phyloP scores from a whole-genome alignment of 495 filamentous ascomycete genomes.

The Terfezia boudieri region DNA sequence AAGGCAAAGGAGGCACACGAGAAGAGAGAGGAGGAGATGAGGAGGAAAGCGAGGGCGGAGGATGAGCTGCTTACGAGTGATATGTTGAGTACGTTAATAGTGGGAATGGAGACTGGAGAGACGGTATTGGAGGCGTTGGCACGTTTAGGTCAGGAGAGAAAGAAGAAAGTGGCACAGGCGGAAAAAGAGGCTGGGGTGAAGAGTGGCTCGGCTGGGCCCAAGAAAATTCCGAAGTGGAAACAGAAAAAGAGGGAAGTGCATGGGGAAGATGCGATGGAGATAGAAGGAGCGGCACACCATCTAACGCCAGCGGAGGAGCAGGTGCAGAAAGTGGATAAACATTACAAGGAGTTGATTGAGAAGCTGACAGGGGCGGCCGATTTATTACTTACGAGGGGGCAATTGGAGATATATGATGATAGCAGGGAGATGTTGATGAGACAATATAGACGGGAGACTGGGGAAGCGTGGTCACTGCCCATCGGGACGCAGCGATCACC shows the following conservation, averaged over 20 bases:
- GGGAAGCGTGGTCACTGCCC: conserved; percentile 45
- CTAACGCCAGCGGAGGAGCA: conserved; percentile 15
- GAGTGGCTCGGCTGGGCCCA: conserved; percentile 22
- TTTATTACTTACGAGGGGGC: conserved; percentile 54
- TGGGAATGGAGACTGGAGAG: conserved; percentile 55
- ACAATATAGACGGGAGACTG: conserved; percentile 68
- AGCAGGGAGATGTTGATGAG: conserved; percentile 67
- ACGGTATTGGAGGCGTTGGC: conserved; percentile 75
- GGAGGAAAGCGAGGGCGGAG: conserved; percentile 42
- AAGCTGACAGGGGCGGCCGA: conserved; percentile 75
- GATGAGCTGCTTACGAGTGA: conserved; percentile 58
- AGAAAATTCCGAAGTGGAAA: conserved; percentile 33
- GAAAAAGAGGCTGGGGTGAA: conserved; percentile 35
- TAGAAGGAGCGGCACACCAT: conserved; percentile 3
- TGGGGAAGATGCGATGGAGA: conserved; percentile 26
- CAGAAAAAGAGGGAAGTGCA: conserved; percentile 22
- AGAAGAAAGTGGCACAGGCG: conserved; percentile 35
- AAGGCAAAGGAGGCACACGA: conserved; percentile 71
- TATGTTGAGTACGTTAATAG: conserved; percentile 46
- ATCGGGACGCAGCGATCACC: conserved; percentile 30
- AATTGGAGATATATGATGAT: conserved; percentile 70
- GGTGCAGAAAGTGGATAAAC: conserved; percentile 31
- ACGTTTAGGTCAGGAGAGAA: conserved; percentile 47
- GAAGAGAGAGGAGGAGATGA: conserved; percentile 53
- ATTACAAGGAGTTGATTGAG: conserved; percentile 50